Evolutionary conservation across 805 yeast genomes (phyloP).

Genomic region (Aciculoconidium aculeatum): DNA sequence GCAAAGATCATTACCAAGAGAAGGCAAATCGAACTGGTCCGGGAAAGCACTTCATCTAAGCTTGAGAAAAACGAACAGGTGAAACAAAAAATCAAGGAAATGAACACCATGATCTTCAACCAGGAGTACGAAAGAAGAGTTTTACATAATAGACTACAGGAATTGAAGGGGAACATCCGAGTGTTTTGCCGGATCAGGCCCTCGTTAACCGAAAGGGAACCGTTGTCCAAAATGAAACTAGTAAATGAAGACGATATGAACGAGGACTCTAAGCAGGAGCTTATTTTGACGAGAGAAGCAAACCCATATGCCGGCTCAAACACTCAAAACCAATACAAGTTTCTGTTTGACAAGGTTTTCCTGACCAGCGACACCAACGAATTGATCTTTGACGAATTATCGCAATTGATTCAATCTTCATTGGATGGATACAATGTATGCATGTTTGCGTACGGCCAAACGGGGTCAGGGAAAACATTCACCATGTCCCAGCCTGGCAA

Average conservation of each 20-base stretch:
- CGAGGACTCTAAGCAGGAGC: constrained; percentile 31
- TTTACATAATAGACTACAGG: constrained; percentile 73
- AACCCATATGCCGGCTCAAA: constrained; percentile 3
- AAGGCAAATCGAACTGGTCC: no score
- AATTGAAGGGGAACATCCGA: constrained; percentile 84
- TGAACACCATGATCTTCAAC: no score
- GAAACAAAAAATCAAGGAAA: constrained; percentile 2
- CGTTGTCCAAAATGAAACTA: constrained; percentile 12
- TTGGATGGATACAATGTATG: constrained; percentile 89
- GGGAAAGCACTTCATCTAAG: no score
- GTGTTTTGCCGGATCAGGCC: constrained; percentile 88
- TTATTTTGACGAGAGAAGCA: constrained; percentile 20
- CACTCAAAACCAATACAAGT: constrained; percentile 27
- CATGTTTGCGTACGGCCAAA: constrained; percentile 95
- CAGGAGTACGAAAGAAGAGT: constrained; percentile 56
- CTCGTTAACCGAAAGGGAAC: constrained; percentile 15
- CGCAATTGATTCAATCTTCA: constrained; percentile 72
- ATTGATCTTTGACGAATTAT: constrained; percentile 75
- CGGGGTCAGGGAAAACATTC: constrained; percentile 85
- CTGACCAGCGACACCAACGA: constrained; percentile 45
- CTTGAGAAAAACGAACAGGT: constrained; percentile 5
- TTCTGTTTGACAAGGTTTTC: constrained; percentile 78
- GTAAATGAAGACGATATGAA: constrained; percentile 20
- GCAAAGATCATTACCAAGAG: constrained; percentile 8
- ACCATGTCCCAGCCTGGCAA: constrained; percentile 72